A percentile compares a stretch with the other conserved stretches of the same genome.
These are phyloP conservation scores for Akanthomyces lecanii DNA, from an alignment of 2,329 filamentous ascomycete genomes.

Conservation along the genomic window DNA sequence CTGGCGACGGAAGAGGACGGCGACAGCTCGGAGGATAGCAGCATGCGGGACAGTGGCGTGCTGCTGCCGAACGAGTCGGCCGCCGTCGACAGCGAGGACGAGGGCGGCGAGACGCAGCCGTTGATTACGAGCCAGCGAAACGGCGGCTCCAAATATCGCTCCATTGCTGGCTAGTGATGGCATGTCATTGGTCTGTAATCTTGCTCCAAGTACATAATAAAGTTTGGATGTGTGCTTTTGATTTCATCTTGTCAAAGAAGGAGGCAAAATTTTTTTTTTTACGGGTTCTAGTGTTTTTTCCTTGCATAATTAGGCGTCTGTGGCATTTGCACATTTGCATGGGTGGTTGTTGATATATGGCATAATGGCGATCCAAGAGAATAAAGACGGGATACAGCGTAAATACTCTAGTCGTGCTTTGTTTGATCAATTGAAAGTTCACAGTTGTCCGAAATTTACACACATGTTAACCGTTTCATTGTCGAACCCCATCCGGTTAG, in stretches of 20 bases:
- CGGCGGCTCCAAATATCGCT: background rate
- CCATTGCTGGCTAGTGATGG: background rate
- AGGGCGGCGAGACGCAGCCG: constrained; percentile 21
- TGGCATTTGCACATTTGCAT: background rate
- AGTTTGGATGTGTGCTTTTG: background rate
- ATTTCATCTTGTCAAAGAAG: no score
- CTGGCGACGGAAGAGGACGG: constrained; percentile 24
- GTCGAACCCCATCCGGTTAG: no score
- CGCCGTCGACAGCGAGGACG: constrained; percentile 20
- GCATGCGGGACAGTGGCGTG: constrained; percentile 20
- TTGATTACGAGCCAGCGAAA: constrained; percentile 16
- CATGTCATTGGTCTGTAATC: background rate
- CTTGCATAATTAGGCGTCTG: background rate
- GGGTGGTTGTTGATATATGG: background rate
- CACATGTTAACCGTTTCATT: no score
- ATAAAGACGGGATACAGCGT: background rate
- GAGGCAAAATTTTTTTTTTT: background rate
- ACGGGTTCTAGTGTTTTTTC: background rate
- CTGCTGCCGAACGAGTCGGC: constrained; percentile 25
- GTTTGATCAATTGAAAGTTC: background rate
- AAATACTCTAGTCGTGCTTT: background rate
- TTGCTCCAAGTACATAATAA: background rate
- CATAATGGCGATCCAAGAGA: background rate
- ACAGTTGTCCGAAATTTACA: no score
- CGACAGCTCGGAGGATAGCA: constrained; percentile 32